phyloP scores from a whole-genome alignment of 2,329 filamentous ascomycete genomes.

The Aspergillus brunneoviolaceus region DNA sequence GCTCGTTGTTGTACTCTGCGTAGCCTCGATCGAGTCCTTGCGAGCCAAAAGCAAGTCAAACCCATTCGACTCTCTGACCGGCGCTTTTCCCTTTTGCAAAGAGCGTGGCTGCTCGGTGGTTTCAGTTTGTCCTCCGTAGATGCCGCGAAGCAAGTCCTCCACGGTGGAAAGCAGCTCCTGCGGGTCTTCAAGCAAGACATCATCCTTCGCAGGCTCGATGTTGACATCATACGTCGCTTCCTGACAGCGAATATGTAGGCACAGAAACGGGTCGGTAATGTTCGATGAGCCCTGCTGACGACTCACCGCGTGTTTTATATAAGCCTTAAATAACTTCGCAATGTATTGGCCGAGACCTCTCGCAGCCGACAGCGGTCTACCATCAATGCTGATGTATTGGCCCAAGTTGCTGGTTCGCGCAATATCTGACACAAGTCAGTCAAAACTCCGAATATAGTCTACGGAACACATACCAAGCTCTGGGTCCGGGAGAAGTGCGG shows the following conservation, averaged over 20 bases:
- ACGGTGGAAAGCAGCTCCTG: conserved; percentile 44
- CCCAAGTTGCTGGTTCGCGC: conserved; percentile 35
- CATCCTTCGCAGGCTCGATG: conserved; percentile 63
- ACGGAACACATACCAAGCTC: conserved; percentile 34
- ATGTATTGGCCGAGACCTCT: conserved; percentile 56
- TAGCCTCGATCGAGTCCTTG: conserved; percentile 12
- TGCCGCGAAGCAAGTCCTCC: conserved; percentile 36
- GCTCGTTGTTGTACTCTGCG: not conserved
- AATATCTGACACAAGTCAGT: conserved; percentile 36
- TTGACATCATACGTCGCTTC: conserved; percentile 60
- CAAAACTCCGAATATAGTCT: not conserved
- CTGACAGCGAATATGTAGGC: conserved; percentile 55
- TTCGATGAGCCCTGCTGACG: conserved; percentile 17
- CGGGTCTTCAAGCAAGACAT: conserved; percentile 58
- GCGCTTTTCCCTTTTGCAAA: conserved; percentile 5
- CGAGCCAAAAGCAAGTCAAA: conserved; percentile 26
- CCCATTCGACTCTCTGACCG: conserved; percentile 2
- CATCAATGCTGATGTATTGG: conserved; percentile 59
- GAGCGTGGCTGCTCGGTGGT: not conserved
- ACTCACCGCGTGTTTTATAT: conserved; percentile 42
- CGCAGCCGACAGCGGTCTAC: conserved; percentile 53
- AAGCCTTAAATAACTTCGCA: conserved; percentile 51
- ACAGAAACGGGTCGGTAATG: conserved; percentile 56
- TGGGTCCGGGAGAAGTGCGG: conserved; percentile 52
- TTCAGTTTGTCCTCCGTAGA: conserved; percentile 14